These are phyloP conservation scores for Fusarium sp. DNA, from an alignment of 2,329 filamentous ascomycete genomes.

Conservation along the genomic window DNA sequence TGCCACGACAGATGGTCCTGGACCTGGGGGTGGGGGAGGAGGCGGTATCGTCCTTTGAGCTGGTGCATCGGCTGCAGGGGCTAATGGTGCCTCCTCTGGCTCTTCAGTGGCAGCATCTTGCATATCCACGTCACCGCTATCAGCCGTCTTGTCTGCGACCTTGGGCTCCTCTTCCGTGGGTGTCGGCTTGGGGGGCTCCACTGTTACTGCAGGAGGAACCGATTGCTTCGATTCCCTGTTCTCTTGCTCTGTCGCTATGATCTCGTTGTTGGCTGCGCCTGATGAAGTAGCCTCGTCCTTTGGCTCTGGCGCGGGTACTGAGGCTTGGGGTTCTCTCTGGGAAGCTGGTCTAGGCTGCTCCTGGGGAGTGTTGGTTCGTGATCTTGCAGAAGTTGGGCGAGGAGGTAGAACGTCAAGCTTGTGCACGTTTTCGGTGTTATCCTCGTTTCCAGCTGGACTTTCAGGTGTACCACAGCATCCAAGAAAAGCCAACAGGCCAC, in stretches of 20 bases:
- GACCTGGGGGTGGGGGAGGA: slow-evolving; percentile 62
- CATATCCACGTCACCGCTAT: slow-evolving; percentile 75
- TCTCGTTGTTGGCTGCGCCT: slow-evolving; percentile 60
- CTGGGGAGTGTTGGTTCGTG: slow-evolving; percentile 63
- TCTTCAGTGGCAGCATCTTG: slow-evolving; percentile 68
- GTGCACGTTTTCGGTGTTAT: slow-evolving; percentile 65
- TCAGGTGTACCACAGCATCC: slow-evolving; percentile 75
- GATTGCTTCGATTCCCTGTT: slow-evolving; percentile 61
- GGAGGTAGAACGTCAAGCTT: slow-evolving; percentile 68
- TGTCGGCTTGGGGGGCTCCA: slow-evolving; percentile 56
- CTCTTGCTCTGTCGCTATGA: slow-evolving; percentile 54
- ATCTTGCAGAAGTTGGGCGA: slow-evolving; percentile 65
- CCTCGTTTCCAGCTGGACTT: slow-evolving; percentile 64
- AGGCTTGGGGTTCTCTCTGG: slow-evolving; percentile 61
- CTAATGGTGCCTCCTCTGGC: slow-evolving; percentile 57
- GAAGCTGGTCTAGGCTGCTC: slow-evolving; percentile 59
- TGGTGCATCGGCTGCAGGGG: slow-evolving; percentile 52
- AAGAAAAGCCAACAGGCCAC: slow-evolving; percentile 69
- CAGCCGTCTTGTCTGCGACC: slow-evolving; percentile 51
- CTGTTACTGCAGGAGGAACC: slow-evolving; percentile 50
- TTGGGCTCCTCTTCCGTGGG: slow-evolving; percentile 40
- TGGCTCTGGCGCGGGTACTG: slow-evolving; percentile 50
- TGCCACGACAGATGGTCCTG: slow-evolving; percentile 54
- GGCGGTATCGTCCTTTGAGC: slow-evolving; percentile 52
- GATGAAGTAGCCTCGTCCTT: slow-evolving; percentile 60